phyloP scores from a whole-genome alignment of 2,329 filamentous ascomycete species.

The Fusarium tricinctum region DNA sequence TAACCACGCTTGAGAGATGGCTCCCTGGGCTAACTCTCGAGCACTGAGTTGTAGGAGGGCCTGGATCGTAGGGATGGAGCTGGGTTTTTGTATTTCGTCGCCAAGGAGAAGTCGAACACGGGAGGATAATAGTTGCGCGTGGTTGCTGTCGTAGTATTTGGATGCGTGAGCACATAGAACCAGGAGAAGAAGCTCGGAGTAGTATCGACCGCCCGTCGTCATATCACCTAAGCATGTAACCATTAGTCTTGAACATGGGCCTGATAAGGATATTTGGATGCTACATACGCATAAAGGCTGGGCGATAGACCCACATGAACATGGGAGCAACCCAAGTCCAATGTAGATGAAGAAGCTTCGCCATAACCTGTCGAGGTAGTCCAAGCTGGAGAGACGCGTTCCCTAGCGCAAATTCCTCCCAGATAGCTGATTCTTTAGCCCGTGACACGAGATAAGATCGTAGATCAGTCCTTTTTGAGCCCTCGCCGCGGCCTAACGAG shows the following conservation, averaged over 20 bases:
- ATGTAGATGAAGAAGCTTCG: conserved; percentile 9
- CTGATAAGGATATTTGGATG: neutral
- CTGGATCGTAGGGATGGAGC: conserved; percentile 13
- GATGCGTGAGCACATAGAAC: conserved; percentile 11
- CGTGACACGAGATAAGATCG: conserved; percentile 4
- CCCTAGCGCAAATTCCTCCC: conserved; percentile 11
- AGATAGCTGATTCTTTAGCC: conserved; percentile 4
- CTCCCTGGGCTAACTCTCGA: conserved; percentile 7
- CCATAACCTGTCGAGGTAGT: neutral
- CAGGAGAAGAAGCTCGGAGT: conserved; percentile 14
- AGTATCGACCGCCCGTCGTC: conserved; percentile 9
- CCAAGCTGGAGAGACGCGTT: conserved; percentile 6
- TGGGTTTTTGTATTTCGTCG: conserved; percentile 15
- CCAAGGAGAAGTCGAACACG: conserved; percentile 11
- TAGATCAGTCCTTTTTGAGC: neutral
- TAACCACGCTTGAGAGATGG: conserved; percentile 6
- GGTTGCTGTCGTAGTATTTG: conserved; percentile 10
- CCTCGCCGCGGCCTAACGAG: neutral
- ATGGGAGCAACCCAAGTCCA: conserved; percentile 17
- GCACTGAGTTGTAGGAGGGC: conserved; percentile 12
- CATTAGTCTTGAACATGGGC: neutral
- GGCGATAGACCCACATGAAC: conserved; percentile 18
- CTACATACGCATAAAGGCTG: conserved; percentile 11
- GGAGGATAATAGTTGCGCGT: conserved; percentile 10
- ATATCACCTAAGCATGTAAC: neutral